Evolutionary conservation across 164 flowering plant genomes (phyloP).

Genomic region (Magnolia officinalis): DNA sequence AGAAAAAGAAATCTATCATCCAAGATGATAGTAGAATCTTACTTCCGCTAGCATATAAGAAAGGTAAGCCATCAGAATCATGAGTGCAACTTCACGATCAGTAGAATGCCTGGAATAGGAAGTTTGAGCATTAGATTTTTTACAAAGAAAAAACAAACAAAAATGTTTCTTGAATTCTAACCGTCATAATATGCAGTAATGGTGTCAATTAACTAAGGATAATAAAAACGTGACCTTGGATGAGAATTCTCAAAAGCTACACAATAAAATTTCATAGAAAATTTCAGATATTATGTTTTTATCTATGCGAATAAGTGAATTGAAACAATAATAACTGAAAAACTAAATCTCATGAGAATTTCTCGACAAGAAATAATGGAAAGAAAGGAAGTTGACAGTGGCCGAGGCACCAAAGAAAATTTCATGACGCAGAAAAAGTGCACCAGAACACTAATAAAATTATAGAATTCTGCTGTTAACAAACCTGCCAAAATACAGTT

Average conservation of each 20-base stretch:
- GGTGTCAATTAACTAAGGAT: not conserved
- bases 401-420: not conserved
- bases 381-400: not conserved
- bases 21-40: constrained; percentile 24
- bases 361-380: not conserved
- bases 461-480: not conserved
- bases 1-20: not conserved
- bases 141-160: not conserved
- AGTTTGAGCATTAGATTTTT: not conserved
- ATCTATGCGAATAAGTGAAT: not conserved
- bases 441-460: not conserved
- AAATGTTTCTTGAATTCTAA: not conserved
- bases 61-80: constrained; percentile 96
- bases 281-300: not conserved
- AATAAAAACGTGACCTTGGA: no score
- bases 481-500: constrained; percentile 47
- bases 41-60: constrained; percentile 93
- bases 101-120: constrained; percentile 74
- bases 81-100: constrained; percentile 89
- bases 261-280: not conserved
- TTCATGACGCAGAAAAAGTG: not conserved
- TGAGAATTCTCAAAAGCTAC: not conserved
- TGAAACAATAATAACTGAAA: not conserved
- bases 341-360: not conserved
- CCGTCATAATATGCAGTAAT: not conserved